These are phyloP conservation scores for Aspergillus coremiiformis DNA, from an alignment of 495 filamentous ascomycete species.

Conservation along the genomic window DNA sequence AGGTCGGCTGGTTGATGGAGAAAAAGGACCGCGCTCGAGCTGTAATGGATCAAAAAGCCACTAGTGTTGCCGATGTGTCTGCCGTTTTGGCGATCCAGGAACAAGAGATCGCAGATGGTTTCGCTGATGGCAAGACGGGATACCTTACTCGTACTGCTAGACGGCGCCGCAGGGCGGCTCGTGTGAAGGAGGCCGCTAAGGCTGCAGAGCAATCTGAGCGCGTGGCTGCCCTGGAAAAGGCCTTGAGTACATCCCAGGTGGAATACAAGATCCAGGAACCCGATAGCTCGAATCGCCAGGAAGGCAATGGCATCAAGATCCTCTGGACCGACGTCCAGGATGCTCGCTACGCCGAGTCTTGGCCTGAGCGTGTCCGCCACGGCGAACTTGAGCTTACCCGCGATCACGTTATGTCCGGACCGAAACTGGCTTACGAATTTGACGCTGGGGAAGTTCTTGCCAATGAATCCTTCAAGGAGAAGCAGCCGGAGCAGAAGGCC, in stretches of 20 bases:
- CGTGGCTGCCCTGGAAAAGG: constrained; percentile 24
- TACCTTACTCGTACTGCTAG: constrained; percentile 29
- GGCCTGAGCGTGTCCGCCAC: constrained; percentile 66
- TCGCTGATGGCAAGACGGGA: constrained; percentile 24
- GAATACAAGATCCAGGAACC: constrained; percentile 27
- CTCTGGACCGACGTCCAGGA: constrained; percentile 65
- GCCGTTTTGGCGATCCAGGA: constrained; percentile 59
- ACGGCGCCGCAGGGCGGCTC: constrained; percentile 25
- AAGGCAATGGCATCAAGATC: constrained; percentile 42
- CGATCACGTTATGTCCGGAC: constrained; percentile 31
- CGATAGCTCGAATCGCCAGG: constrained; percentile 22
- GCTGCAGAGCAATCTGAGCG: constrained; percentile 27
- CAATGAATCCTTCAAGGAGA: constrained; percentile 38
- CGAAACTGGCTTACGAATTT: constrained; percentile 18
- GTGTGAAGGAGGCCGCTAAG: constrained; percentile 32
- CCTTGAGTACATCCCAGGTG: constrained; percentile 20
- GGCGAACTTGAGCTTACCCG: constrained; percentile 35
- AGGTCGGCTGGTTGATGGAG: constrained; percentile 38
- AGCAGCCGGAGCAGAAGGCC: constrained; percentile 20
- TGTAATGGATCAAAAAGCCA: constrained; percentile 86
- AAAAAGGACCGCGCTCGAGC: constrained; percentile 52
- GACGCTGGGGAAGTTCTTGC: constrained; percentile 36
- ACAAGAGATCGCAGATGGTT: constrained; percentile 25
- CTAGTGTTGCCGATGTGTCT: constrained; percentile 78
- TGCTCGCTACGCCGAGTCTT: constrained; percentile 55